Evolutionary conservation across 495 filamentous ascomycete genomes (phyloP), one percentile per base, ranked within the genome.

Genomic region (Penicillium crystallinum): DNA sequence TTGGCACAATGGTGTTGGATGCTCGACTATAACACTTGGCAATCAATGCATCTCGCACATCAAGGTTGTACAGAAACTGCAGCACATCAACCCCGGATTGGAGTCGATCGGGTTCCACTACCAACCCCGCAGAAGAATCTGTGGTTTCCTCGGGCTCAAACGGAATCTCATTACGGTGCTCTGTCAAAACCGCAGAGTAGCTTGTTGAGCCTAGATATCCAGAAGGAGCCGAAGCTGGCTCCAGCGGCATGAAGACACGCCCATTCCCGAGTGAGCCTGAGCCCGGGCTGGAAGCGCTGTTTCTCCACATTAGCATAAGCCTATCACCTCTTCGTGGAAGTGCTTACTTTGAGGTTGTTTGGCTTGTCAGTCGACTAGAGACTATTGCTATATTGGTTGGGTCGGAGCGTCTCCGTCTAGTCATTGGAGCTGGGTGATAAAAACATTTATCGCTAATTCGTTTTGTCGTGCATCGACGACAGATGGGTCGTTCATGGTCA

Each of bases 121-220:
- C 49, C n/a, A 57, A 43, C 14, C 52, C 46, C 6, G 66, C 61
- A 6, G 65, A 53, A 10, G 65, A 70, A 29, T 68, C 57, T 1
- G 64, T 61, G 49, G 29, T 56, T 18, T 56, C 62, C 18, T 76
- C 76, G 6, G 68, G 59, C 25, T 72, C 74, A 43, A 68, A 59
- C 6, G 66, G 60, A 18, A 70, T 63, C 31, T 73, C 68, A 42
- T 57, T 61, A 12, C 60, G 65, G 52, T 75, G 68, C 46, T 75
- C 74, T 3, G 66, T 49, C 11, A 73, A 62, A 15, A 80, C 72
- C 23, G 77, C 70, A 3, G 75, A 76, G 52, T 70, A 81, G 51
- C 74, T 77, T 0, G 73, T 79, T 9, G 72, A 74, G 18, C 78
- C 77, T 12, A 80, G 54, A 49, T 79, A 80, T 0, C 76, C 76